phyloP scores from a whole-genome alignment of 2,329 filamentous ascomycete genomes.

The Cadophora sp. region DNA sequence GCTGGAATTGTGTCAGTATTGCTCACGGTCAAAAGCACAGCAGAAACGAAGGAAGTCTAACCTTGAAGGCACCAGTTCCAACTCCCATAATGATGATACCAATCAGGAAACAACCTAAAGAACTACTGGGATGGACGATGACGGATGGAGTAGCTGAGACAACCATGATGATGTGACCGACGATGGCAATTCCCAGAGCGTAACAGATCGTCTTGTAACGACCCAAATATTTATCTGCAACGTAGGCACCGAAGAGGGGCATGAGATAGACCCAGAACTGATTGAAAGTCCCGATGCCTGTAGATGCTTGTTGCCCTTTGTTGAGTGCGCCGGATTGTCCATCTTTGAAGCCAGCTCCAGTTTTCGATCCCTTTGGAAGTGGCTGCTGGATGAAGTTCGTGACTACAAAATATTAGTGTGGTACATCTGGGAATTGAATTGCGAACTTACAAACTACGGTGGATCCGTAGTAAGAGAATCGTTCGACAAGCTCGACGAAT shows the following conservation, averaged over 20 bases:
- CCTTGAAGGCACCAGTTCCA: slow-evolving; percentile 74
- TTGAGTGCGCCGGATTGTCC: slow-evolving; percentile 50
- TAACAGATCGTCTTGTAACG: slow-evolving; percentile 67
- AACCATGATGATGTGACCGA: slow-evolving; percentile 70
- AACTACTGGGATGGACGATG: slow-evolving; percentile 58
- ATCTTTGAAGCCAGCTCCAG: slow-evolving; percentile 51
- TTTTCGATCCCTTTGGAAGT: slow-evolving; percentile 51
- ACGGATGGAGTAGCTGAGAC: slow-evolving; percentile 66
- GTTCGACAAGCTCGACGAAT: slow-evolving; percentile 68
- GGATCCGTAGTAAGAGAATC: slow-evolving; percentile 70
- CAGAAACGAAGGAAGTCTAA: not conserved
- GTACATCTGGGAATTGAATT: no score
- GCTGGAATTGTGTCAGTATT: slow-evolving; percentile 37
- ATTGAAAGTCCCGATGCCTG: slow-evolving; percentile 56
- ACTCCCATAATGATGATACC: slow-evolving; percentile 71
- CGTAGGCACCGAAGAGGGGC: slow-evolving; percentile 58
- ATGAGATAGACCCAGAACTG: slow-evolving; percentile 59
- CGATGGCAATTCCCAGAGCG: slow-evolving; percentile 56
- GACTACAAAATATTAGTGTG: slow-evolving; percentile 44
- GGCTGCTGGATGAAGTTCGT: slow-evolving; percentile 60
- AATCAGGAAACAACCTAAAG: slow-evolving; percentile 66
- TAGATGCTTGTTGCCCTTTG: slow-evolving; percentile 57
- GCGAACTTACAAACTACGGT: slow-evolving; percentile 61
- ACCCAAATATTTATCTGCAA: slow-evolving; percentile 70
- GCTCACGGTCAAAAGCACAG: not conserved